phyloP scores from a whole-genome alignment of 129 eudicot species.

The Flaveria brownii region DNA sequence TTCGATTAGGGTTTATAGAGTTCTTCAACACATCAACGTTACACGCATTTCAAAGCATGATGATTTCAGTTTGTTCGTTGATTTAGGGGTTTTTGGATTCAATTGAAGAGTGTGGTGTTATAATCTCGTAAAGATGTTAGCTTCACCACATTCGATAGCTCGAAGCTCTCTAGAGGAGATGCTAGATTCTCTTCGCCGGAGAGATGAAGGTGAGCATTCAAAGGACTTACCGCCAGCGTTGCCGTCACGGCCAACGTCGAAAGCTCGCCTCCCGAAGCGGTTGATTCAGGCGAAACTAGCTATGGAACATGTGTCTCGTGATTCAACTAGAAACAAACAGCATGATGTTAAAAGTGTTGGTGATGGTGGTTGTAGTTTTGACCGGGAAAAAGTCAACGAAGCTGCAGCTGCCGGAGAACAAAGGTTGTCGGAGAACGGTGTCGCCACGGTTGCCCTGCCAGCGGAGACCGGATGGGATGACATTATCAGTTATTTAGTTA shows the following conservation, averaged over 20 bases:
- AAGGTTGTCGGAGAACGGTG: conserved; percentile 29
- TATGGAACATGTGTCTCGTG: conserved; percentile 28
- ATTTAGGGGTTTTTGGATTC: conserved; percentile 23
- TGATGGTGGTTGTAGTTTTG: conserved; percentile 47
- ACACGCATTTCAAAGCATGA: conserved; percentile 8
- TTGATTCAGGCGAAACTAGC: conserved; percentile 46
- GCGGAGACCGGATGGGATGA: conserved; percentile 58
- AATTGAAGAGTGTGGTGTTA: conserved; percentile 27
- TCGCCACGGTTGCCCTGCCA: conserved; percentile 26
- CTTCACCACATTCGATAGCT: conserved; percentile 53
- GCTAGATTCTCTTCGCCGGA: conserved; percentile 72
- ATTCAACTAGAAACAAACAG: conserved; percentile 14
- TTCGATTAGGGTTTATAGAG: conserved; percentile 36
- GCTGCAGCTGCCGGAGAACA: conserved; percentile 35
- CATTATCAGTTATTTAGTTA: conserved; percentile 62
- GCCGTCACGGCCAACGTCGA: conserved; percentile 73
- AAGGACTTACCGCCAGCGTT: conserved; percentile 82
- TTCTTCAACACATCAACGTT: conserved; percentile 20
- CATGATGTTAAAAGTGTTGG: not conserved
- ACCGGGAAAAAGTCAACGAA: conserved; percentile 45
- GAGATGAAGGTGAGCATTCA: conserved; percentile 57
- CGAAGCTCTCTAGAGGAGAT: conserved; percentile 94
- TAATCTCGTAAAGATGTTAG: conserved; percentile 32
- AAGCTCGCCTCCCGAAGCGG: conserved; percentile 69
- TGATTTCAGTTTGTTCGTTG: not conserved